Conservation (phyloP, 2,329 filamentous ascomycete species). For the Harringtonia aguacate region DNA sequence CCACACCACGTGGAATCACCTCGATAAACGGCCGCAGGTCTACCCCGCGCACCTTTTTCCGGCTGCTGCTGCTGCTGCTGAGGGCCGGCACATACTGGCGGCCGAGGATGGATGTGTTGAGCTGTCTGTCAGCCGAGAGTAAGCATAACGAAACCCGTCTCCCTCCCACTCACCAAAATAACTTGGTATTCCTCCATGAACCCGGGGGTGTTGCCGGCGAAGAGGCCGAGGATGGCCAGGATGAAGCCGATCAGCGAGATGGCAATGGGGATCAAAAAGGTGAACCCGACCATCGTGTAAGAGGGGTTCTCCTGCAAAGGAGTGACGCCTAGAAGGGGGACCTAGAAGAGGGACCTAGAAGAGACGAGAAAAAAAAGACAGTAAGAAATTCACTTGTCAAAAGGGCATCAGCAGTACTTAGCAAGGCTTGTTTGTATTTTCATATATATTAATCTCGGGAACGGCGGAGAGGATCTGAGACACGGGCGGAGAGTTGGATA, state of each 20-base stretch:
- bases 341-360: no score
- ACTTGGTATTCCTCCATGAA: slow-evolving; percentile 27
- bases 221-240: slow-evolving; percentile 23
- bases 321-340: no score
- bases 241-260: slow-evolving; percentile 24
- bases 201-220: slow-evolving; percentile 25
- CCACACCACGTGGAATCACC: no score
- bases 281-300: not conserved
- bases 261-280: slow-evolving; percentile 16
- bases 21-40: not conserved
- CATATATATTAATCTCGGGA: no score
- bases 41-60: not conserved
- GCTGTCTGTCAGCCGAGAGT: slow-evolving; percentile 14
- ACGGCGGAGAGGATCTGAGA: no score
- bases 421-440: no score
- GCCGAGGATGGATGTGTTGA: slow-evolving; percentile 30
- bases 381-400: no score
- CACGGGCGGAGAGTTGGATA: no score
- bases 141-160: not conserved
- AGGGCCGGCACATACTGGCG: slow-evolving; percentile 22
- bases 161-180: slow-evolving; percentile 21
- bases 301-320: not conserved
- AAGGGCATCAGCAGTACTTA: no score
- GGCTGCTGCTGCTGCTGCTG: slow-evolving; percentile 4
- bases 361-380: no score